A percentile compares a stretch with the other conserved stretches of the same genome.
Conservation (phyloP, 208 protist genomes). For the Crithidia thermophila region DNA sequence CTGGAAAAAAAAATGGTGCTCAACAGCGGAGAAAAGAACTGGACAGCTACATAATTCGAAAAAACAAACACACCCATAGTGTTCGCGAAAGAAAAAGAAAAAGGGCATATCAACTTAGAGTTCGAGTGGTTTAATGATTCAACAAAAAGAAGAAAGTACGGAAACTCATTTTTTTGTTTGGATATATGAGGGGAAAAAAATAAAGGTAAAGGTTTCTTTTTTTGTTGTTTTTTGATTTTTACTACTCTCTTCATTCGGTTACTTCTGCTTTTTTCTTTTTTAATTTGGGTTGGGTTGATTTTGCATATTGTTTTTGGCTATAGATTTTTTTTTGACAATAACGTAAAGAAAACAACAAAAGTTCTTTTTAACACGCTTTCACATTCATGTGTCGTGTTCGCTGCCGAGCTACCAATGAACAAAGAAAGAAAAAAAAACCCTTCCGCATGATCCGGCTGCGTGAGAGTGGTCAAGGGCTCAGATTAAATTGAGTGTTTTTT, state of each 20-base stretch:
- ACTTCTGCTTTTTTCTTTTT: background rate
- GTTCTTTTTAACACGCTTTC: background rate
- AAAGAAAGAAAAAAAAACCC: no score
- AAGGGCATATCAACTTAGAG: constrained; percentile 13
- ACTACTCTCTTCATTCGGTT: background rate
- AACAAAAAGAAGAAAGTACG: constrained; percentile 11
- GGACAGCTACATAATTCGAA: constrained; percentile 12
- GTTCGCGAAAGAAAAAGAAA: background rate
- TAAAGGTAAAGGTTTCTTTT: background rate
- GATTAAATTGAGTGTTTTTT: no score
- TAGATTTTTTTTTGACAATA: background rate
- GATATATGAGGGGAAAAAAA: background rate
- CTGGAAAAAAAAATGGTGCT: background rate
- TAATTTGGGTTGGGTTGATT: background rate
- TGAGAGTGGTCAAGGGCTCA: no score
- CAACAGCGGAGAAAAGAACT: constrained; percentile 10
- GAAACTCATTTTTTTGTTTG: background rate
- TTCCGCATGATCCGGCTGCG: no score
- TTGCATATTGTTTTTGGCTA: constrained; percentile 5
- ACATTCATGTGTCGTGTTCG: no score
- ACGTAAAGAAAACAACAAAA: background rate
- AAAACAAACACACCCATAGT: constrained; percentile 3
- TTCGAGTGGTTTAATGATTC: background rate
- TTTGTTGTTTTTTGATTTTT: constrained; percentile 3
- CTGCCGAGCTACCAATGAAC: no score